Percentiles rank a stretch among this genome's conserved stretches.
phyloP scores from a whole-genome alignment of 2,329 filamentous ascomycete genomes.

The Botrytis pseudocinerea region DNA sequence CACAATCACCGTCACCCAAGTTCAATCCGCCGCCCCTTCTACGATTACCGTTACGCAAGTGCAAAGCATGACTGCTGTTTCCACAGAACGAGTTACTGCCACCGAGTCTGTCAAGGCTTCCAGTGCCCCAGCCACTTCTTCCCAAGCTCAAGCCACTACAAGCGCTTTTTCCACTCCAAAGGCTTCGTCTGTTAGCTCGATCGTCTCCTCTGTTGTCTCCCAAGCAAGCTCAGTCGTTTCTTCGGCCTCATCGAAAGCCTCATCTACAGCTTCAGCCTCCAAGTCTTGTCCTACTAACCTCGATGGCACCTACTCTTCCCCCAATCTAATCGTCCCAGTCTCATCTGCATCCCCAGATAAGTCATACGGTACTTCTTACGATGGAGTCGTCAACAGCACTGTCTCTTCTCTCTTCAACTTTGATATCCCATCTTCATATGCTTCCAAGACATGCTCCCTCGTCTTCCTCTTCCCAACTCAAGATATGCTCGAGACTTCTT shows the following conservation, averaged over 20 bases:
- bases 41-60: background rate
- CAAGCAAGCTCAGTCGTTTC: background rate
- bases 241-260: background rate
- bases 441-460: constrained; percentile 54
- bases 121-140: background rate
- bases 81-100: background rate
- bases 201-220: background rate
- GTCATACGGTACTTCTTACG: constrained; percentile 54
- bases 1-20: background rate
- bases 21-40: background rate
- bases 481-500: constrained; percentile 58
- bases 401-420: constrained; percentile 68
- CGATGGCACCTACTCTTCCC: constrained; percentile 52
- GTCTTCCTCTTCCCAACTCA: constrained; percentile 64
- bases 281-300: constrained; percentile 25
- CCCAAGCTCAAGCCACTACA: background rate
- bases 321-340: constrained; percentile 63
- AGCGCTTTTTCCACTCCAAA: background rate
- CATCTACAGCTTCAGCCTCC: background rate
- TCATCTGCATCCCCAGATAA: constrained; percentile 54
- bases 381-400: constrained; percentile 55
- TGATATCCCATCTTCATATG: constrained; percentile 56
- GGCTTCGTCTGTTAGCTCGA: background rate
- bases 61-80: constrained; percentile 2
- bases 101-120: background rate